Conservation (phyloP, 2,329 filamentous ascomycete genomes). For the Phyllosticta citrichinensis region DNA sequence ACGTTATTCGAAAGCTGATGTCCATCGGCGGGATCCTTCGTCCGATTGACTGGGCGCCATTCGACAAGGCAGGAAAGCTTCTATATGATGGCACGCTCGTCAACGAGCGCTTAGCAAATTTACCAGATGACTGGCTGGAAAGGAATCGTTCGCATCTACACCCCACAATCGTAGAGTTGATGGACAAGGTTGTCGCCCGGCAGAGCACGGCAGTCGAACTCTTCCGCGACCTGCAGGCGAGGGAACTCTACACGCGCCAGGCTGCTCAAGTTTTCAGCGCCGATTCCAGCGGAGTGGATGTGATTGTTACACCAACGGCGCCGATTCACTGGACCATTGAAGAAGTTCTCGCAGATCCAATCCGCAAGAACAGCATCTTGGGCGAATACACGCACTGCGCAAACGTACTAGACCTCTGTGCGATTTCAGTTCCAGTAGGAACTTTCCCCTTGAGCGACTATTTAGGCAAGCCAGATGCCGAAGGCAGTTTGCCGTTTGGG, state of each 20-base stretch:
- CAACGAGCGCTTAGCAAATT: conserved; percentile 41
- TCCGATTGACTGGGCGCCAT: conserved; percentile 27
- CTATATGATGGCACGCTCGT: conserved; percentile 50
- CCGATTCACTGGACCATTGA: conserved; percentile 39
- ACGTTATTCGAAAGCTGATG: conserved; percentile 19
- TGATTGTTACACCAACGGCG: conserved; percentile 45
- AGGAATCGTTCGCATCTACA: conserved; percentile 33
- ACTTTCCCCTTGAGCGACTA: conserved; percentile 22
- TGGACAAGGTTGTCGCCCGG: conserved; percentile 20
- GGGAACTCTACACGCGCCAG: conserved; percentile 22
- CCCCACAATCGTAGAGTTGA: conserved; percentile 38
- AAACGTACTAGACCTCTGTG: conserved; percentile 48
- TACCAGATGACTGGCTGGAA: conserved; percentile 22
- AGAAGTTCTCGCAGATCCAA: conserved; percentile 42
- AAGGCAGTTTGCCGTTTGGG: conserved; percentile 30
- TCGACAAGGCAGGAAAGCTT: conserved; percentile 44
- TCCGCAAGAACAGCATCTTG: conserved; percentile 42
- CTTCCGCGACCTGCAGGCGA: conserved; percentile 25
- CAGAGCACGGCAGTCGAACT: conserved; percentile 23
- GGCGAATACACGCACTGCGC: conserved; percentile 48
- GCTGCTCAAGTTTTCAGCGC: conserved; percentile 23
- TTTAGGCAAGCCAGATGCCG: conserved; percentile 17
- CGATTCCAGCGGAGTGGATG: conserved; percentile 19
- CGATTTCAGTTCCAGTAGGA: conserved; percentile 39
- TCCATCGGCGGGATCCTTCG: conserved; percentile 20